Evolutionary conservation across 208 protist species (phyloP).

Genomic region (Tritrichomonas musculus): DNA sequence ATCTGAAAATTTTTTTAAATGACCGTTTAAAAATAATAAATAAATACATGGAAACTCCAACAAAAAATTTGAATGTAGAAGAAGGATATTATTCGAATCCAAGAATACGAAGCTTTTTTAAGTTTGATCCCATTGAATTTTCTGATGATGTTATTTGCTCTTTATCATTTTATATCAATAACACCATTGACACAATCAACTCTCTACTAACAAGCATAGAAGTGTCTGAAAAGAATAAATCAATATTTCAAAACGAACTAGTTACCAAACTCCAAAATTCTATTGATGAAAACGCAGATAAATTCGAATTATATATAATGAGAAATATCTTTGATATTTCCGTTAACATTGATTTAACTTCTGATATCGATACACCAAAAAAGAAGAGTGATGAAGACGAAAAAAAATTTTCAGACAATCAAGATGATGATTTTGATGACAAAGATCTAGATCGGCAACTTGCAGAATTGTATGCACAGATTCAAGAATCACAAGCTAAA

Average conservation of each 20-base stretch:
- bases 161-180: not conserved
- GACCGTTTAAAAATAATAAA: too few species aligned
- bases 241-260: not conserved
- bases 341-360: not conserved
- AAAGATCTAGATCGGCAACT: too few species aligned
- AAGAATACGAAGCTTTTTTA: not conserved
- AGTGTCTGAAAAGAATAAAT: not conserved
- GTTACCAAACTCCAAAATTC: not conserved
- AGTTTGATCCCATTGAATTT: conserved; percentile 1
- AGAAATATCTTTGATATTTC: conserved; percentile 16
- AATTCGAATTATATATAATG: not conserved
- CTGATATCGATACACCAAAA: too few species aligned
- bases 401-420: too few species aligned
- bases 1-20: too few species aligned
- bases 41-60: too few species aligned
- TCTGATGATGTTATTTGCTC: not conserved
- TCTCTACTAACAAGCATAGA: not conserved
- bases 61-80: too few species aligned
- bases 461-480: too few species aligned
- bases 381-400: too few species aligned
- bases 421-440: too few species aligned
- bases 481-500: too few species aligned
- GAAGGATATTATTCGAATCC: not conserved
- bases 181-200: not conserved
- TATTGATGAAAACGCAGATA: not conserved